Evolutionary conservation across 441 rosid genomes (phyloP), one percentile per base, ranked within the genome.

Genomic region (Corymbia citriodora): DNA sequence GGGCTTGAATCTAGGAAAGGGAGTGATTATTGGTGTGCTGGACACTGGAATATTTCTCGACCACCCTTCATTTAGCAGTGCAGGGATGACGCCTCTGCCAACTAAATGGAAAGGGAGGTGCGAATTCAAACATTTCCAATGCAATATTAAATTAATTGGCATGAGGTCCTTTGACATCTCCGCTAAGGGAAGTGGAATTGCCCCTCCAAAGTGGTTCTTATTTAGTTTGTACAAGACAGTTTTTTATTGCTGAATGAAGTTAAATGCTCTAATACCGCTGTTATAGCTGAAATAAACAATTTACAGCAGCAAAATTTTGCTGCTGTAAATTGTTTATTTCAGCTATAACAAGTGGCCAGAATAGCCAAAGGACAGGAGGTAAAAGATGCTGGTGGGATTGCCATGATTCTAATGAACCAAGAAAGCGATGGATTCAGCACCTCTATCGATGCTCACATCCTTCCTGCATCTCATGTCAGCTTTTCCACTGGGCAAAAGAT

Each of bases 81-180:
- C 91, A 49, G 94, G 95, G 54, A 91, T 94, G 93, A 92, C 93
- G 2, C 92, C 94, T 7, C 94, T 95, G 6, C 96, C 96, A 1
- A 91, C 94, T 9, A 95, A 92, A 89, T 95, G 97, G 96, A 95
- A 94, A 88, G 97, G 96, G 49, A 94, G 89, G 89, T 94, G 96
- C 88, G 95, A 95, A 45, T 94, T 96, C 83, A 63, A 87, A 50
- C 88, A 23, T 8, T 89, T 91, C 14, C 14, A 52, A 12, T 94
- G 96, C 53, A 93, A 94, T 54, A 94, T 92, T 87, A 95, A 95
- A 82, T 86, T 94, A 17, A 92, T 94, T 16, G 94, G 96, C 27
- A 93, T 93, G 36, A 93, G 95, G 65, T 88, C 92, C 68, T 92
- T 95, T 74, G 19, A 92, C 89, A 90, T 92, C 55, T 87, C 52